phyloP scores from a whole-genome alignment of 2,329 filamentous ascomycete genomes.

The Cordyceps cateniannulata region DNA sequence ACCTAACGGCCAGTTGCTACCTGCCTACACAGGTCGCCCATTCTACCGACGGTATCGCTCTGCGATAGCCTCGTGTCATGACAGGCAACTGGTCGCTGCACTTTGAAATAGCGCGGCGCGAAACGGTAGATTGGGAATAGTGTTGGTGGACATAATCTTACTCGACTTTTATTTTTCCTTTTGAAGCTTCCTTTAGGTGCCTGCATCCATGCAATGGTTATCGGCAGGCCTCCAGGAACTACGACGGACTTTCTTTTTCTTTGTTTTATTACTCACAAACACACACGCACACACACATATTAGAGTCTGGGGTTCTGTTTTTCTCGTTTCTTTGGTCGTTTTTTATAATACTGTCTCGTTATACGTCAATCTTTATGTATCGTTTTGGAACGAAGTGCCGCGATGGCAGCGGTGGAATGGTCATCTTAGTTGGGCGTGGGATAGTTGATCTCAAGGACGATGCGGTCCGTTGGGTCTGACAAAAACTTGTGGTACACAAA shows the following conservation, averaged over 20 bases:
- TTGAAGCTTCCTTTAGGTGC: not conserved
- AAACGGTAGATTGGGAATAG: constrained; percentile 17
- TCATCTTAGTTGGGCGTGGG: constrained; percentile 1
- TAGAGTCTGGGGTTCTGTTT: constrained; percentile 25
- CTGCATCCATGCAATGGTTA: not conserved
- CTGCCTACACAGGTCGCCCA: not conserved
- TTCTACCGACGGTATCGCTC: not conserved
- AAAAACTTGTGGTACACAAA: not conserved
- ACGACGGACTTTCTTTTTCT: constrained; percentile 22
- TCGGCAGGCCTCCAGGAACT: constrained; percentile 16
- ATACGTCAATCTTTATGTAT: constrained; percentile 11
- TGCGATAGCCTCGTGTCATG: not conserved
- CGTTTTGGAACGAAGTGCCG: constrained; percentile 8
- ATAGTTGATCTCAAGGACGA: not conserved
- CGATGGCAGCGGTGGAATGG: constrained; percentile 3
- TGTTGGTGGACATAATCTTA: constrained; percentile 16
- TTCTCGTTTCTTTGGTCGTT: constrained; percentile 20
- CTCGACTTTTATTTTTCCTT: constrained; percentile 8
- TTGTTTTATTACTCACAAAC: constrained; percentile 11
- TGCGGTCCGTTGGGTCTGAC: not conserved
- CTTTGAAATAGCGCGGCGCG: constrained; percentile 14
- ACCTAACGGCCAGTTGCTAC: not conserved
- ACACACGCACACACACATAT: constrained; percentile 17
- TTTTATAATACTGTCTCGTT: constrained; percentile 16
- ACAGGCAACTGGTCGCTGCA: not conserved